These are phyloP conservation scores for Penicillium sp. DNA, from an alignment of 2,329 filamentous ascomycete species.

Conservation along the genomic window DNA sequence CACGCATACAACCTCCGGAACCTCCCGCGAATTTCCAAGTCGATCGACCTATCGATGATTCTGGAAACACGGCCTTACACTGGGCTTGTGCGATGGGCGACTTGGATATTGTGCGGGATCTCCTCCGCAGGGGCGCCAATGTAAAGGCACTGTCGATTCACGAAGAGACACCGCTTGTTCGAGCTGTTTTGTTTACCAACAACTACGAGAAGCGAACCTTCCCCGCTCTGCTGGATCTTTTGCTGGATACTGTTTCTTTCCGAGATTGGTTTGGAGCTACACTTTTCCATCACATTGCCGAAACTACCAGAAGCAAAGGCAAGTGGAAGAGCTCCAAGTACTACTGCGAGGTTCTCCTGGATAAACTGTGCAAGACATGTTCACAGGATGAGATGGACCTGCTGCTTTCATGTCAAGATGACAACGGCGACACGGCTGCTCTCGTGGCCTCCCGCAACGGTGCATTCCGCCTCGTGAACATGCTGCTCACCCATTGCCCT, in stretches of 20 bases:
- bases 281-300: constrained; percentile 89
- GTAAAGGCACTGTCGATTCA: constrained; percentile 63
- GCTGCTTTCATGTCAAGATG: constrained; percentile 76
- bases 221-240: constrained; percentile 73
- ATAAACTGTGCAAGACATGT: constrained; percentile 74
- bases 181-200: constrained; percentile 92
- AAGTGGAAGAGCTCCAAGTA: constrained; percentile 88
- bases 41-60: constrained; percentile 87
- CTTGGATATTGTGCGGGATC: constrained; percentile 79
- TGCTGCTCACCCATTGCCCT: constrained; percentile 70
- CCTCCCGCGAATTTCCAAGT: constrained; percentile 83
- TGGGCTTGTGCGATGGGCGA: constrained; percentile 99
- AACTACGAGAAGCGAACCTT: constrained; percentile 93
- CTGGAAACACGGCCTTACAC: constrained; percentile 87
- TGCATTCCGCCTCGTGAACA: constrained; percentile 69
- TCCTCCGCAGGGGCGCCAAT: constrained; percentile 74
- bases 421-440: constrained; percentile 85
- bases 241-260: constrained; percentile 74
- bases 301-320: constrained; percentile 77
- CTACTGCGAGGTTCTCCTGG: constrained; percentile 86
- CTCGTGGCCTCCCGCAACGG: constrained; percentile 80
- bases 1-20: constrained; percentile 59
- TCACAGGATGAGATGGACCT: constrained; percentile 71
- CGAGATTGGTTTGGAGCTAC: constrained; percentile 78
- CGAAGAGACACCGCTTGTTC: constrained; percentile 89